Percentiles rank a stretch among this genome's conserved stretches.
These are phyloP conservation scores for Ceratobasidium sp. DNA, from an alignment of 1,284 basidiomycete genomes.

Conservation along the genomic window DNA sequence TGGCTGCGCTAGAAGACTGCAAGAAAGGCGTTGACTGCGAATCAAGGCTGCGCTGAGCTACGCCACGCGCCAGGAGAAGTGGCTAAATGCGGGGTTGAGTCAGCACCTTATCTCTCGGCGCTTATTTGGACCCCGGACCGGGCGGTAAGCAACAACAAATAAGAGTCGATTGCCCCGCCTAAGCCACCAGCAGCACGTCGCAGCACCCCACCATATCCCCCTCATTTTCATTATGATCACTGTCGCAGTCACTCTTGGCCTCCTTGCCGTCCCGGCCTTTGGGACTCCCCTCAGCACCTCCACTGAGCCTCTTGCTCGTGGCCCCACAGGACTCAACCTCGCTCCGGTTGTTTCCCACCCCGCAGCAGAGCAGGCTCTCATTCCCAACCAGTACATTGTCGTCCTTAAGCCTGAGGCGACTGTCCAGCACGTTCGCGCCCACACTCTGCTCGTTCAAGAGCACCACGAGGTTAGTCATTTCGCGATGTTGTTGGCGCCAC, in stretches of 20 bases:
- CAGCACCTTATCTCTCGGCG: neutral
- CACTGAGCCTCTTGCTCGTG: conserved; percentile 27
- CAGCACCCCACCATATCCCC: conserved; percentile 14
- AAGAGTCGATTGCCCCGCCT: conserved; percentile 7
- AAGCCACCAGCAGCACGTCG: neutral
- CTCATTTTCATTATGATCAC: conserved; percentile 39
- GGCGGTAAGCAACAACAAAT: conserved; percentile 6
- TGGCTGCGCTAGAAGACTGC: neutral
- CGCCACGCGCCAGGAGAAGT: neutral
- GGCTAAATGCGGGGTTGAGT: conserved; percentile 11
- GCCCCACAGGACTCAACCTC: conserved; percentile 14
- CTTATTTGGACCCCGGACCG: conserved; percentile 16
- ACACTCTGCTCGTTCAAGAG: conserved; percentile 61
- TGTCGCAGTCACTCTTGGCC: conserved; percentile 29
- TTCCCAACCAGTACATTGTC: conserved; percentile 93
- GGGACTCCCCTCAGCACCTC: conserved; percentile 29
- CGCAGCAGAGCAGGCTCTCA: conserved; percentile 49
- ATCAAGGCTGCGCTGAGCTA: neutral
- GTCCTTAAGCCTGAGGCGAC: conserved; percentile 82
- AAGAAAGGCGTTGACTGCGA: neutral
- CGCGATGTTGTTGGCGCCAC: conserved; percentile 46
- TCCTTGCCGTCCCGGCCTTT: conserved; percentile 18
- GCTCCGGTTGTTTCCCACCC: conserved; percentile 38
- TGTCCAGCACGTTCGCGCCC: conserved; percentile 72
- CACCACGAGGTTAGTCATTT: conserved; percentile 50